Percentiles rank a stretch among this genome's conserved stretches.
Evolutionary conservation across 1,139 yeast genomes (phyloP).

Genomic region (Yamadazyma kanchanaburiensis): DNA sequence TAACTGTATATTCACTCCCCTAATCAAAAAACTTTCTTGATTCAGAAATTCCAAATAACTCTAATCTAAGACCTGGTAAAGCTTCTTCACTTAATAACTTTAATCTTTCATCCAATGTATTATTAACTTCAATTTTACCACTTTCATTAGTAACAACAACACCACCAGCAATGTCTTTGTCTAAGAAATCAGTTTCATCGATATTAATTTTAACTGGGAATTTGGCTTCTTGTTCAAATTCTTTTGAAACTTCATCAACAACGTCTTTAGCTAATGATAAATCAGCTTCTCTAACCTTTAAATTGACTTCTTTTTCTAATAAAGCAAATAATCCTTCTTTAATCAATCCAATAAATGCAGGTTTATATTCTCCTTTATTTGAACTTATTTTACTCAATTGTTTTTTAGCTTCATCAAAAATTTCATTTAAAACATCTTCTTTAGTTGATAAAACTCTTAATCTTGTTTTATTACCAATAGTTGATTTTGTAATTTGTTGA

Average conservation of each 20-base stretch:
- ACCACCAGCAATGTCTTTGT: constrained; percentile 79
- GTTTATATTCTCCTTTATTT: constrained; percentile 55
- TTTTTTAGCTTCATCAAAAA: constrained; percentile 66
- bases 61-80: constrained; percentile 88
- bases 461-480: constrained; percentile 92
- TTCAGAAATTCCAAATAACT: constrained; percentile 83
- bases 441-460: constrained; percentile 84
- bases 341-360: constrained; percentile 71
- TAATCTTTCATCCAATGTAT: constrained; percentile 93
- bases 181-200: constrained; percentile 54
- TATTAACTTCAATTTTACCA: constrained; percentile 86
- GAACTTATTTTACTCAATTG: constrained; percentile 55
- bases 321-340: constrained; percentile 79
- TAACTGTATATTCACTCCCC: neutral
- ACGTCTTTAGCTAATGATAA: constrained; percentile 62
- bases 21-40: constrained; percentile 90
- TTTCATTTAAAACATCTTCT: constrained; percentile 72
- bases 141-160: constrained; percentile 63
- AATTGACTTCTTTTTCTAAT: constrained; percentile 63
- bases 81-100: constrained; percentile 78
- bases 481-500: constrained; percentile 93
- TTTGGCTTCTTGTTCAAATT: constrained; percentile 58
- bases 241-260: constrained; percentile 57
- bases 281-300: constrained; percentile 72
- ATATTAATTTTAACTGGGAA: constrained; percentile 48